Base-by-base conservation (phyloP, 768 basidiomycete species). In the Naganishia friedmannii region DNA sequence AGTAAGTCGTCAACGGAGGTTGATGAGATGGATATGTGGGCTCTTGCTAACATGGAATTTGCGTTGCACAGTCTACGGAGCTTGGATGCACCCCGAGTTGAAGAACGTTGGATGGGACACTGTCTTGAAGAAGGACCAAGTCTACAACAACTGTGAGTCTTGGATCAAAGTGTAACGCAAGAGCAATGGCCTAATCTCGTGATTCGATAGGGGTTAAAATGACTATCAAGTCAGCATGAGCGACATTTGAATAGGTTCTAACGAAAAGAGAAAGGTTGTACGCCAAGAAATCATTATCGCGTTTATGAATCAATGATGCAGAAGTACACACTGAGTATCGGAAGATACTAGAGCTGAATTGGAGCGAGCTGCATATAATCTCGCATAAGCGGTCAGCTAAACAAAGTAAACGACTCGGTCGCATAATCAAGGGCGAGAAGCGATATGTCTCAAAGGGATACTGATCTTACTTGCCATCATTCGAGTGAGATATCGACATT, bases 111-210 rank as follows among this genome's bases (percentile, higher is more conserved):
- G 71, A 0, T 72, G 71, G 71, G 71, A 72, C 34, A 72, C 71
- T 17, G 60, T 72, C 31, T 53, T 72, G n/a, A 63, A 72, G 53
- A 72, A 72, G 63, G 63, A 68, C 31, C 48, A 72, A 54, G 53
- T 72, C 32, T 69, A 72, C 42, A 72, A 72, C 71, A 68, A 72
- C 54, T 72, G 70, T 69, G 31, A 69, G 68, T 69, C 19, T 17
- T 31, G 57, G 9, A 8, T 2, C 32, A 6, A 34, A 5, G 2
- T 29, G 17, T 48, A 7, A 26, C 4, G 7, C 15, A 23, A 28
- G 21, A 32, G 21, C 29, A 28, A 4, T 42, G 21, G 28, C 13
- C 65, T 53, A 21, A 66, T 42, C 31, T 37, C 10, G n/a, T n/a
- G 17, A 3, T 26, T n/a, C 21, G 23, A 28, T 53, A 68, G 67